Base-by-base conservation (phyloP, 768 basidiomycete species). In the Kwoniella dendrophila region DNA sequence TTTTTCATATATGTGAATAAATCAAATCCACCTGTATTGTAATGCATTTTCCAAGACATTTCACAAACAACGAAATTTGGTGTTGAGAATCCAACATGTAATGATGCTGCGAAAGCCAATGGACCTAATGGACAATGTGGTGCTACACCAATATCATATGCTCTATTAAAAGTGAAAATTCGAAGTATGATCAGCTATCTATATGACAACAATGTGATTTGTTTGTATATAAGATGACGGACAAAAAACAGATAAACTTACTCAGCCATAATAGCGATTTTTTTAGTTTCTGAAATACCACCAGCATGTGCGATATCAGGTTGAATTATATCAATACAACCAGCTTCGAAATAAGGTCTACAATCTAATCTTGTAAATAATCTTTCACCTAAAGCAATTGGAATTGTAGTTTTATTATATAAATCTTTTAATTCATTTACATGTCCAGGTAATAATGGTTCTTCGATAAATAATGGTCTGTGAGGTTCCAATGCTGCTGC, bases 91-190 rank as follows among this genome's bases (percentile, higher is more conserved):
- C 83, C 87, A 2, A 89, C 82, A 56, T 88, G 86, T 43, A 88
- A 83, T 69, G 85, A 86, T 22, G 87, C 87, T 4, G 87, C 88
- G 24, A 89, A 82, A 0, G 87, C 86, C 30, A 90, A 84, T 0
- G 88, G 88, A 67, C 75, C 76, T 14, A 75, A 66, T 1, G 88
- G 88, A 77, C 87, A 88, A 70, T 89, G 87, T 4, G 88, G 87
- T 0, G 87, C 88, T 53, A 82, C 73, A 11, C 84, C 87, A 54
- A 89, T 85, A 64, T 89, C 89, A 71, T 88, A 89, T 3, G 84
- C 71, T 47, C 64, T 69, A 33, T 24, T 7, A 43, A 16, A 53
- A 14, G 32, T 53, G 20, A 50, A 30, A 45, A 33, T 58, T 38
- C 49, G 34, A 20, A 36, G 34, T 7, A 4, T 47, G n/a, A 34